These are phyloP conservation scores for Beverwykella pulmonaria DNA, from an alignment of 495 filamentous ascomycete genomes.

Conservation along the genomic window DNA sequence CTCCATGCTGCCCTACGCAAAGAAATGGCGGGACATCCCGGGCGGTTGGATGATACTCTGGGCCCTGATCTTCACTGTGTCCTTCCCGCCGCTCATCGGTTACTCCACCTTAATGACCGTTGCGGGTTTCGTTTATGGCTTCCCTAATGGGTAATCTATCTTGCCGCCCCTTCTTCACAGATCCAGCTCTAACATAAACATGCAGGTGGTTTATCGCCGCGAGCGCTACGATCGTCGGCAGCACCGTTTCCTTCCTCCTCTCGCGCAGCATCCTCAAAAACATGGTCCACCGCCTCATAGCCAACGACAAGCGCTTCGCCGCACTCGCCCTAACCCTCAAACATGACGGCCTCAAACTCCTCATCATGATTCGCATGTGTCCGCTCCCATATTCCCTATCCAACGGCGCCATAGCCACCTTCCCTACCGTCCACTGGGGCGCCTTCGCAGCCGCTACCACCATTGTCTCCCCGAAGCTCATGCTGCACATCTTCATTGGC, in stretches of 20 bases:
- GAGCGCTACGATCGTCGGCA: conserved; percentile 74
- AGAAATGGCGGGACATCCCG: conserved; percentile 67
- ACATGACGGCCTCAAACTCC: conserved; percentile 83
- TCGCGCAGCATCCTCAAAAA: conserved; percentile 74
- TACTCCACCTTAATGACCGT: conserved; percentile 86
- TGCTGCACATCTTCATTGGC: conserved; percentile 93
- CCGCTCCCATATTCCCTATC: conserved; percentile 92
- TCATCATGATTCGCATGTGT: conserved; percentile 91
- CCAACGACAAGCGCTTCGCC: conserved; percentile 76
- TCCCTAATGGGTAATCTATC: conserved; percentile 71
- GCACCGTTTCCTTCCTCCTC: conserved; percentile 73
- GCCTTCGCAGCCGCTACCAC: conserved; percentile 82
- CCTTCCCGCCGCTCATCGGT: conserved; percentile 89
- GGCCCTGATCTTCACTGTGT: conserved; percentile 71
- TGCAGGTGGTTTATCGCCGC: conserved; percentile 79
- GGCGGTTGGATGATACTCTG: conserved; percentile 81
- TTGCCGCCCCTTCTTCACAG: background rate
- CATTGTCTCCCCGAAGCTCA: conserved; percentile 74
- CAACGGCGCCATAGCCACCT: conserved; percentile 91
- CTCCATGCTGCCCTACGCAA: conserved; percentile 67
- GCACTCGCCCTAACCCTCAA: conserved; percentile 68
- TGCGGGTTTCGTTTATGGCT: conserved; percentile 89
- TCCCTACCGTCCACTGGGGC: conserved; percentile 78
- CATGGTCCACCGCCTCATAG: conserved; percentile 79
- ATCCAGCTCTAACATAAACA: background rate